These are phyloP conservation scores for Hyphopichia wangnamkhiaoensis DNA, from an alignment of 1,139 yeast genomes.

Conservation along the genomic window DNA sequence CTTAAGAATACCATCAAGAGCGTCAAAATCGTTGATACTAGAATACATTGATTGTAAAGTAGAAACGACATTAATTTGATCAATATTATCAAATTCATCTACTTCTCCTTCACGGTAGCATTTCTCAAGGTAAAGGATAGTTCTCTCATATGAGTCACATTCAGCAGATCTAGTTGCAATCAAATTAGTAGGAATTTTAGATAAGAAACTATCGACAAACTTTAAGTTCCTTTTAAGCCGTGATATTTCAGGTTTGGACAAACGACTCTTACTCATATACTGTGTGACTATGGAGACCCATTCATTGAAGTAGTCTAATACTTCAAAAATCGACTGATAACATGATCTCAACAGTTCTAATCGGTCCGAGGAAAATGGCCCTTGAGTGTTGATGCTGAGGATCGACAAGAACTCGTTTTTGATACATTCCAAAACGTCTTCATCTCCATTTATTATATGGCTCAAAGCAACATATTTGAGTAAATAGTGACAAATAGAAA, in stretches of 20 bases:
- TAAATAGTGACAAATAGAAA: slow-evolving; percentile 67
- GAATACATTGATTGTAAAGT: slow-evolving; percentile 81
- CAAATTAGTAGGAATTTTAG: slow-evolving; percentile 61
- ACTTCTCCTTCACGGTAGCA: slow-evolving; percentile 52
- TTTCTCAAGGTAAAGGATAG: slow-evolving; percentile 85
- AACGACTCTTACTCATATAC: slow-evolving; percentile 21
- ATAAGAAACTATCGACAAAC: slow-evolving; percentile 48
- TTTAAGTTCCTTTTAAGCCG: slow-evolving; percentile 30
- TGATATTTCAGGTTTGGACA: slow-evolving; percentile 19
- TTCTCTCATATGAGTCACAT: slow-evolving; percentile 84
- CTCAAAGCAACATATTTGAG: slow-evolving; percentile 78
- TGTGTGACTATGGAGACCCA: slow-evolving; percentile 57
- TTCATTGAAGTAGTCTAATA: slow-evolving; percentile 80
- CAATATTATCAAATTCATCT: slow-evolving; percentile 28
- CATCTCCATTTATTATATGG: slow-evolving; percentile 57
- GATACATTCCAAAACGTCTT: slow-evolving; percentile 45
- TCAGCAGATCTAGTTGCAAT: slow-evolving; percentile 81
- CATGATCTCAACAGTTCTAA: slow-evolving; percentile 61
- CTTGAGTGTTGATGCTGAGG: slow-evolving; percentile 43
- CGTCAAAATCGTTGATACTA: slow-evolving; percentile 84
- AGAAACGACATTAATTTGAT: slow-evolving; percentile 42
- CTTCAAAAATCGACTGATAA: slow-evolving; percentile 71
- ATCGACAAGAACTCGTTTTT: slow-evolving; percentile 59
- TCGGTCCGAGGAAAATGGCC: slow-evolving; percentile 46
- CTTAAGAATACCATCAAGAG: slow-evolving; percentile 82